These are phyloP conservation scores for Fusarium sp. DNA, from an alignment of 2,329 filamentous ascomycete species.

Conservation along the genomic window DNA sequence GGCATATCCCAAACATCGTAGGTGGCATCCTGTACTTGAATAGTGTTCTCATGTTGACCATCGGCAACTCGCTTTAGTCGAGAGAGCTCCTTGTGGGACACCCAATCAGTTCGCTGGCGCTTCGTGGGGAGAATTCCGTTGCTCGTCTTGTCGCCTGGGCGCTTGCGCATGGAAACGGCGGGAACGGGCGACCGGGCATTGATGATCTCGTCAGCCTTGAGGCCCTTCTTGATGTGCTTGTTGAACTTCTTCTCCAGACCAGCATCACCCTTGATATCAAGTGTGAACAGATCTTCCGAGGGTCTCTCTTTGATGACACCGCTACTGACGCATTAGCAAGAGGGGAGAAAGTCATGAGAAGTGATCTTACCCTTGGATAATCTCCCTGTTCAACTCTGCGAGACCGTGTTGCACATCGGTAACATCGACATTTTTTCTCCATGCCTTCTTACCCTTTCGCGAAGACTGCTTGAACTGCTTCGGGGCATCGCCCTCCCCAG, in stretches of 20 bases:
- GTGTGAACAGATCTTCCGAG: constrained; percentile 84
- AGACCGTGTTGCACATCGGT: constrained; percentile 87
- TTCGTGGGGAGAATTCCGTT: constrained; percentile 82
- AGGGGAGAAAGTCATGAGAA: neutral
- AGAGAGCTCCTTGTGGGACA: constrained; percentile 86
- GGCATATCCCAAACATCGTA: constrained; percentile 83
- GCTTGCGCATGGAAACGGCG: constrained; percentile 82
- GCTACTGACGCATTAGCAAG: constrained; percentile 60
- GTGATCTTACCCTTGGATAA: constrained; percentile 81
- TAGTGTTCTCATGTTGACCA: constrained; percentile 69
- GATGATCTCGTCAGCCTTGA: constrained; percentile 94
- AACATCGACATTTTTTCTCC: constrained; percentile 98
- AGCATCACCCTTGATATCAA: constrained; percentile 81
- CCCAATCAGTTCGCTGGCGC: constrained; percentile 80
- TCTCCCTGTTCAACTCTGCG: constrained; percentile 85
- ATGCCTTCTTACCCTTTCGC: constrained; percentile 97
- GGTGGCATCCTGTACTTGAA: constrained; percentile 70
- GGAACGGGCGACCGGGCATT: constrained; percentile 85
- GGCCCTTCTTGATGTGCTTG: constrained; percentile 77
- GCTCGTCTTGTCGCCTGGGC: constrained; percentile 74
- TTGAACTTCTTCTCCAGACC: constrained; percentile 73
- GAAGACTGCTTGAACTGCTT: constrained; percentile 89
- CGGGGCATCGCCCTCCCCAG: constrained; percentile 71
- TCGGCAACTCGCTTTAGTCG: constrained; percentile 84
- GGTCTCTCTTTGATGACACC: constrained; percentile 87